These are phyloP conservation scores for Pisolithus albus DNA, from an alignment of 768 basidiomycete species.

Conservation along the genomic window DNA sequence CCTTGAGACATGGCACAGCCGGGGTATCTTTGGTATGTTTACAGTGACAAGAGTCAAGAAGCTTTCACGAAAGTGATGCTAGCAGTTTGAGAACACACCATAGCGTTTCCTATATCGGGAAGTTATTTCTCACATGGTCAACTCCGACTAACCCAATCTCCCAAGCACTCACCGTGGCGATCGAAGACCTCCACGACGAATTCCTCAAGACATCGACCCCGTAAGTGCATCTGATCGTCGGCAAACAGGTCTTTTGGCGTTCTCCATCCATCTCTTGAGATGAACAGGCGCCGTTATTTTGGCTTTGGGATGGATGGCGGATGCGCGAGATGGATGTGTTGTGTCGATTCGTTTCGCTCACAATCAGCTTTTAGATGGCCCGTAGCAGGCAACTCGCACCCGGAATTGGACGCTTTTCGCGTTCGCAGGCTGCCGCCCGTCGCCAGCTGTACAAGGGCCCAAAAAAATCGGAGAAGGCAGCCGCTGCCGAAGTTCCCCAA, in stretches of 20 bases:
- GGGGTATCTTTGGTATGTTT: conserved; percentile 5
- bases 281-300: conserved; percentile 5
- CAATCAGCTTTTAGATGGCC: conserved; percentile 54
- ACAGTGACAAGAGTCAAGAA: too few species aligned
- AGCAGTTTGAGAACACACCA: too few species aligned
- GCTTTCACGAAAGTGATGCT: background rate
- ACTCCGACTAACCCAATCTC: conserved; percentile 10
- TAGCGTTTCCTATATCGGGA: conserved; percentile 10
- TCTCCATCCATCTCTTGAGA: background rate
- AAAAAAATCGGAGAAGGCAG: conserved; percentile 70
- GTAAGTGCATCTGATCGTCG: conserved; percentile 29
- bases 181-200: conserved; percentile 27
- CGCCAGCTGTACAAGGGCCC: conserved; percentile 80
- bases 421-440: conserved; percentile 72
- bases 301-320: conserved; percentile 29
- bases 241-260: background rate
- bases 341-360: conserved; percentile 11
- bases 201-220: conserved; percentile 38
- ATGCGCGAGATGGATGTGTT: conserved; percentile 29
- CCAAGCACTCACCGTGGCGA: conserved; percentile 12
- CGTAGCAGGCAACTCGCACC: conserved; percentile 81
- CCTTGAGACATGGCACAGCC: conserved; percentile 17
- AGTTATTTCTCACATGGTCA: conserved; percentile 16
- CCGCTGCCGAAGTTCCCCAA: conserved; percentile 50
- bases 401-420: conserved; percentile 75